Base-by-base conservation (phyloP, 495 filamentous ascomycete species). In the Lasiosphaeria miniovina region DNA sequence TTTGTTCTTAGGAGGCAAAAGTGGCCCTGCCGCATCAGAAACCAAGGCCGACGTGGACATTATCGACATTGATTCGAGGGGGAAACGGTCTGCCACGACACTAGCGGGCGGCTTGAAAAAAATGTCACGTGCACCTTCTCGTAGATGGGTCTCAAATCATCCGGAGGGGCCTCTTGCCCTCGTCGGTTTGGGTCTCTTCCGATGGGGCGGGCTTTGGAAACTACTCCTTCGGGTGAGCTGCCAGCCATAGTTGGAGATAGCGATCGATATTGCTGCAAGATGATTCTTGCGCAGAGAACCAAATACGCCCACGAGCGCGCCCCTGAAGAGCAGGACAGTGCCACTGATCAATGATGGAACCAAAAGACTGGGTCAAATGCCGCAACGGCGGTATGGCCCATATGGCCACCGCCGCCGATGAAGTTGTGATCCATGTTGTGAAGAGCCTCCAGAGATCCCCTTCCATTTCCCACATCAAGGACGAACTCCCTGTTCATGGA, bases 311-410 rank as follows among this genome's bases (percentile, higher is more conserved):
- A 24, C 24, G 2, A 24, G 24, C 24, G 24, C 1, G 24, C 24
- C 24, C 24, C 24, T 24, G 24, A 43, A n/a, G 40, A 43, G n/a
- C 9, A 43, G 40, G 40, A n/a, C 9, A n/a, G 9, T 43, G 9
- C n/a, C 9, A 43, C 40, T 43, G 40, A 43, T 3, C 40, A 43
- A 31, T 55, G 53, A 17, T 55, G 53, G 35, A 55, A 43, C 34
- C 33, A 55, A 31, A 55, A 55, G 36, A 55, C 53, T n/a, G 53
- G 53, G 36, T 55, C 53, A 31, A 55, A 55, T 4, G 53, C 53
- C 4, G 53, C 53, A 15, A 55, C 15, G 9, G 53, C 24, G n/a
- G 38, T 14, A 6, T 15, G n/a, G 4, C 34, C 17, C 53, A 55
- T 55, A 36, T 55, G 53, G 8, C 53, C 53, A 24, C 8, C 17